Evolutionary conservation across 257 asterid species (phyloP).

Genomic region (Penstemon davidsonii): DNA sequence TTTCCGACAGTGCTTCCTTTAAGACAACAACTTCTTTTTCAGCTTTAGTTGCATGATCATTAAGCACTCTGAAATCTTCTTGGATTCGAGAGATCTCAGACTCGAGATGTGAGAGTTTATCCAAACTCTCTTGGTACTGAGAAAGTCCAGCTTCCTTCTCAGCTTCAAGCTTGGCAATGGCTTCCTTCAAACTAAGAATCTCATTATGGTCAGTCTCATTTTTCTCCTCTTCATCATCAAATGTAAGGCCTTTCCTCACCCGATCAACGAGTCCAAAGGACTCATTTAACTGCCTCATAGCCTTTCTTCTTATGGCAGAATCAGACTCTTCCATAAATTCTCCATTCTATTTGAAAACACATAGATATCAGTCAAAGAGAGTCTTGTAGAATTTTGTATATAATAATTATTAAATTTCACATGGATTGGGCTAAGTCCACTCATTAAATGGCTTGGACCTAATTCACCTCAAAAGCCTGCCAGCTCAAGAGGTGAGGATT

Average conservation of each 20-base stretch:
- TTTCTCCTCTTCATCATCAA: conserved; percentile 57
- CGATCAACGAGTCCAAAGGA: conserved; percentile 45
- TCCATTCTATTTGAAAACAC: conserved; percentile 52
- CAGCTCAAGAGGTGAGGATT: no score
- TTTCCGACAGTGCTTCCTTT: conserved; percentile 54
- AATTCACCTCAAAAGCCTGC: no score
- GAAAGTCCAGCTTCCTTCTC: conserved; percentile 80
- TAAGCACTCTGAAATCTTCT: conserved; percentile 58
- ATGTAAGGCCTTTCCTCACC: conserved; percentile 77
- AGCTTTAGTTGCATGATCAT: conserved; percentile 70
- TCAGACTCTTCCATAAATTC: conserved; percentile 51
- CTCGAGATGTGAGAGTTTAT: conserved; percentile 64
- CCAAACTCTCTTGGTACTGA: conserved; percentile 66
- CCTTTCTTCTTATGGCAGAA: conserved; percentile 38
- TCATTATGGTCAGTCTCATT: conserved; percentile 42
- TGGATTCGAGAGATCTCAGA: conserved; percentile 57
- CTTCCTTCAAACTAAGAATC: conserved; percentile 62
- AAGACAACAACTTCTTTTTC: conserved; percentile 69
- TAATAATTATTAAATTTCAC: conserved; percentile 31
- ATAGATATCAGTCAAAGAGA: conserved; percentile 27
- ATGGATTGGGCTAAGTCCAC: no score
- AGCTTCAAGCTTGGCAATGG: conserved; percentile 72
- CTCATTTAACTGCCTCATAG: conserved; percentile 38
- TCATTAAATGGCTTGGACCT: no score
- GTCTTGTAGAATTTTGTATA: conserved; percentile 28